Evolutionary conservation across 2,329 filamentous ascomycete species (phyloP), one percentile per base, ranked within the genome.

Genomic region (Alternaria dauci): DNA sequence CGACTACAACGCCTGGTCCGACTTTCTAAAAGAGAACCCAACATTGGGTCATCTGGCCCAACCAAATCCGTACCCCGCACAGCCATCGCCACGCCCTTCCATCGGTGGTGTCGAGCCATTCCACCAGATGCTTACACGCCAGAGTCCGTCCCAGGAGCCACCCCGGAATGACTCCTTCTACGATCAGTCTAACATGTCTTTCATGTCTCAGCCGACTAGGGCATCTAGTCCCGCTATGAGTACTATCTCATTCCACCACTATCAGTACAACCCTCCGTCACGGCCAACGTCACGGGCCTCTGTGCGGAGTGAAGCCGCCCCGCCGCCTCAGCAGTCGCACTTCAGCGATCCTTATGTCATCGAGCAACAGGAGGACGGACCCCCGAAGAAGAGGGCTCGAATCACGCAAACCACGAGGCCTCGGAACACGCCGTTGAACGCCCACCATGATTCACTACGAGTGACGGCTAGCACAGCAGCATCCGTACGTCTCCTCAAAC

Each of bases 381-480:
- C 86, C 26, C 82, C 84, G 64, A 91, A 88, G 71, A 97, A 97
- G 80, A 87, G 94, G 71, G 93, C 89, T 34, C 95, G 92, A 73
- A 87, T 90, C 25, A 92, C 88, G 20, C 87, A 90, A 73, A 87
- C 89, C 12, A 88, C 91, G 64, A 90, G 89, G 80, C 88, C 88
- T n/a, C 88, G 89, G 52, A 90, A 87, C 67, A 87, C 85, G 63
- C 88, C 87, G 23, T 91, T 97, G 70, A 91, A 90, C 52, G 85
- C 87, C 39, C 89, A 88, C 30, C 87, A 89, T 9, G 93, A 95
- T 50, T 96, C 92, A 4, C 83, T 98, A 26, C 87, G 94, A 50
- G 93, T 97, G n/a, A 90, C 92, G 61, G 94, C 94, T 47, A 96
- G 93, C 75, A 96, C 92, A 16, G 91, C 94, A 44, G 92, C 93